Evolutionary conservation across 148 eudicot species (phyloP), one percentile per base, ranked within the genome.

Genomic region (Drosera capensis): DNA sequence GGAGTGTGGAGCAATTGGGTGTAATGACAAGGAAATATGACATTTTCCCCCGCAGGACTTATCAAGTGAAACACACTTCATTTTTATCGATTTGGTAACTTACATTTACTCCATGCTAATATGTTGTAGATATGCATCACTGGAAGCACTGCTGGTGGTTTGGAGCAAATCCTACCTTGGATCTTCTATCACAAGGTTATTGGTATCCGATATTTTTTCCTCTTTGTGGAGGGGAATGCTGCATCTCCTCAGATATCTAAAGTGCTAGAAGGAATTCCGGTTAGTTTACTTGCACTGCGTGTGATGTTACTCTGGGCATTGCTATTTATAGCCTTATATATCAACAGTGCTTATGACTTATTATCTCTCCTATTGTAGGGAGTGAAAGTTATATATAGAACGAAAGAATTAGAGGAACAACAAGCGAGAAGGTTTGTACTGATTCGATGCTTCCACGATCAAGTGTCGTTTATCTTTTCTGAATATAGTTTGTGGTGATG

Each of bases 191-290:
- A 82, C 68, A 82, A 82, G 71, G 93, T 81, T 56, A 75, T 81
- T 50, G 95, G 93, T 35, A 86, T 86, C 22, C 64, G 83, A 31
- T 75, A 71, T 9, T 81, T 81, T 65, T 86, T 75, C 58, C 79
- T 86, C 9, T 86, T 81, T 65, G 95, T 86, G 34, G 95, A 86
- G 68, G 95, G 95, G 41, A 81, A 81, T 51, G 93, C 95, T 62
- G 95, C 95, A 49, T 63, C 86, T 56, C 69, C 93, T 14, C 65
- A 64, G 45, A 83, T 86, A 7, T 71, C 95, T 2, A 75, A 67
- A 72, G 93, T 81, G 51, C 70, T 86, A 66, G 83, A 86, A 52
- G 75, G 92, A 19, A 81, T 86, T 59, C 78, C 95, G 14, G 95
- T 86, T 64, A 70, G 93, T 68, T 55, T 52, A 12, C 34, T 0